Evolutionary conservation across 441 rosid genomes (phyloP), one percentile per base, ranked within the genome.

Genomic region (Biscutella laevigata): DNA sequence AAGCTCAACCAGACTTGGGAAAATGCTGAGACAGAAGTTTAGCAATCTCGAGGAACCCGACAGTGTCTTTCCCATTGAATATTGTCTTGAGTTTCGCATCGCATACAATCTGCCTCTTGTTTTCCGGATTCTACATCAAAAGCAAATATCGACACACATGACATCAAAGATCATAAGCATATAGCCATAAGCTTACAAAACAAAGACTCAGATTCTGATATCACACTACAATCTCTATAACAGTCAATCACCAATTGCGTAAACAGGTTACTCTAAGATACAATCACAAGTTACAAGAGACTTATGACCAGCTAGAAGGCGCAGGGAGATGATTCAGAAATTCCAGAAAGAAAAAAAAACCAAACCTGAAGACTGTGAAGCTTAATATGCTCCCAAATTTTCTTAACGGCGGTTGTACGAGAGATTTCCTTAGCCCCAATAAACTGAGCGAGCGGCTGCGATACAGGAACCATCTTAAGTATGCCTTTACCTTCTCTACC

Each of bases 61-160:
- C 87, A 3, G 49, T 64, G 19, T 81, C 86, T 66, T 70, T 77
- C 27, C 80, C 85, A 9, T 66, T 74, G 55, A 85, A 83, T 16
- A 85, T 61, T 3, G 57, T 48, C 88, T 85, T 83, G 59, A 85
- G 60, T 64, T 79, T 78, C 36, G 27, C 87, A 44, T 88, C 90
- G 20, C 88, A 85, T 11, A 60, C 48, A 33, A 75, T 71, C 67
- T 79, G 80, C 75, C 15, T 81, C 76, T 74, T 85, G 63, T 77
- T 64, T 7, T 69, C 60, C 29, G 87, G 95, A 59, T 85, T 81
- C 92, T 88, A 17, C 46, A 57, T 70, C 1, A 10, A 46, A 43
- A 43, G 7, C 50, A 47, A 47, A 28, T 7, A 49, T 35, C 42
- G n/a, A 15, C 20, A 3, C 26, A 8, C 34, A 44, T 26, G 7